Conservation (phyloP, 208 protist species). For the Leishmania tropica region DNA sequence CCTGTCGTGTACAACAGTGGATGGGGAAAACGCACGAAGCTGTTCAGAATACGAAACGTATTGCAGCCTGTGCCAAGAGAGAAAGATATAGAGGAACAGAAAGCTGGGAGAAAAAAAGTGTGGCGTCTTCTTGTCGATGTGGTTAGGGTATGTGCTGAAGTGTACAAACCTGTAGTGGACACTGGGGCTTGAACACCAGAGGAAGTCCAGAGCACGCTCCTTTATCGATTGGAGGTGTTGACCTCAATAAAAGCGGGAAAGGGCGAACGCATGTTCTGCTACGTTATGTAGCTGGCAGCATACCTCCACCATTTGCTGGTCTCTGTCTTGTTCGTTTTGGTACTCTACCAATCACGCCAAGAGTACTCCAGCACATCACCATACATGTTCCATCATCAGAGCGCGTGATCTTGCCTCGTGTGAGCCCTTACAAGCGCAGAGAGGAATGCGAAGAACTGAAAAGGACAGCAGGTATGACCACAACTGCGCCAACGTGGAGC, state of each 20-base stretch:
- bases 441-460: neutral
- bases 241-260: neutral
- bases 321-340: neutral
- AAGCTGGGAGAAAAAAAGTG: neutral
- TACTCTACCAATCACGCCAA: neutral
- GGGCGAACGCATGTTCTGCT: neutral
- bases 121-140: neutral
- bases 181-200: neutral
- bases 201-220: neutral
- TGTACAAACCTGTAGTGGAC: neutral
- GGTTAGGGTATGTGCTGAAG: neutral
- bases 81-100: neutral
- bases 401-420: neutral
- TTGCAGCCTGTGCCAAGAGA: neutral
- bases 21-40: neutral
- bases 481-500: neutral
- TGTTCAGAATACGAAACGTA: neutral
- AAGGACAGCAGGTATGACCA: neutral
- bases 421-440: neutral
- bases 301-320: neutral
- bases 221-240: neutral
- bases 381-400: neutral
- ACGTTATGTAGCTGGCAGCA: neutral
- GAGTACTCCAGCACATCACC: neutral
- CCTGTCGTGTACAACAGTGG: conserved; percentile 1